These are phyloP conservation scores for Amanita pseudoporphyria DNA, from an alignment of 768 basidiomycete genomes.

Conservation along the genomic window DNA sequence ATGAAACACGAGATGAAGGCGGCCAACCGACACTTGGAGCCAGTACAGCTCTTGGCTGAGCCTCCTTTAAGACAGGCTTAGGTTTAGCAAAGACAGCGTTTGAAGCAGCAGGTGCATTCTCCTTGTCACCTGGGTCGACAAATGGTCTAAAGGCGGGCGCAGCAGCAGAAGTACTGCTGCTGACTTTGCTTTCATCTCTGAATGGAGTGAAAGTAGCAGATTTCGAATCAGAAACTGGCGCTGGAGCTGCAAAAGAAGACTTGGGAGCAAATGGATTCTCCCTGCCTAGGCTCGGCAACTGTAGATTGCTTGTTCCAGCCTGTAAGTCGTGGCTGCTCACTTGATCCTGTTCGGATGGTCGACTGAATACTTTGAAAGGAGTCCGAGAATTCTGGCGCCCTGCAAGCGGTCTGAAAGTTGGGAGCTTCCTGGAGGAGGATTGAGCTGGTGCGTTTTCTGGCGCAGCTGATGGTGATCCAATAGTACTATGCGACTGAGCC, in stretches of 20 bases:
- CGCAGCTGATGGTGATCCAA: constrained; percentile 11
- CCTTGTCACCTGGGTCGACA: constrained; percentile 16
- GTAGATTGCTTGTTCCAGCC: neutral
- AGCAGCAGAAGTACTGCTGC: neutral
- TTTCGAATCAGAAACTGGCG: constrained; percentile 22
- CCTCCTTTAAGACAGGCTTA: neutral
- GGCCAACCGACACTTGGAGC: constrained; percentile 3
- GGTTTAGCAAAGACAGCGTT: constrained; percentile 14
- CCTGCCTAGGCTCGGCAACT: constrained; percentile 11
- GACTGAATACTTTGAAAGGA: constrained; percentile 63
- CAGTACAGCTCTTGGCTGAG: constrained; percentile 4
- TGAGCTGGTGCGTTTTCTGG: constrained; percentile 14
- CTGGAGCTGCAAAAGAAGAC: constrained; percentile 26
- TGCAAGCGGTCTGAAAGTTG: constrained; percentile 29
- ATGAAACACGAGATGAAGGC: constrained; percentile 3
- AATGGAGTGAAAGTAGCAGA: constrained; percentile 30
- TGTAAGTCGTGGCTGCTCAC: constrained; percentile 13
- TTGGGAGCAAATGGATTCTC: constrained; percentile 37
- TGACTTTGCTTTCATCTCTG: constrained; percentile 14
- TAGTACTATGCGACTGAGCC: constrained; percentile 33
- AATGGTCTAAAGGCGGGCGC: constrained; percentile 21
- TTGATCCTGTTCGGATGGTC: constrained; percentile 43
- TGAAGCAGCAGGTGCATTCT: constrained; percentile 15
- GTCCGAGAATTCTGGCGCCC: constrained; percentile 33
- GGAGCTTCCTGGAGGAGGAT: constrained; percentile 5